Percentiles rank a stretch among this genome's conserved stretches.
phyloP scores from a whole-genome alignment of 192 early-diverging fungal genomes.

The Mortierella alpina region DNA sequence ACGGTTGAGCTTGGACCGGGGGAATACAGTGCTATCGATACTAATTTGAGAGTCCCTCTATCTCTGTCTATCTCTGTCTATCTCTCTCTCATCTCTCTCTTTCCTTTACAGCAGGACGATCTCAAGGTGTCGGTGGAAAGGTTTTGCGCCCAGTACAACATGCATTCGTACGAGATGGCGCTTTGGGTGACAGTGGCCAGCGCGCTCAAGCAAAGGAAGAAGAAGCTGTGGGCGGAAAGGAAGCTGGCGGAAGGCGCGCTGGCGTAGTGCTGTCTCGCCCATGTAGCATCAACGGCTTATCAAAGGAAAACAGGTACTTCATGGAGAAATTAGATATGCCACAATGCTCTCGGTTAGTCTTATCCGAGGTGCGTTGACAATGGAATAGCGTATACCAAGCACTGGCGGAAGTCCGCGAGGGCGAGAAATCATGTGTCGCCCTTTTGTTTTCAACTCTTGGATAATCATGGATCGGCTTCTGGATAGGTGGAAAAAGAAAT shows the following conservation, averaged over 20 bases:
- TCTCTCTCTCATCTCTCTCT: neutral
- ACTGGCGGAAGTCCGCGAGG: too few relatives aligned
- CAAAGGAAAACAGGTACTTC: neutral
- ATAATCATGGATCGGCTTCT: too few relatives aligned
- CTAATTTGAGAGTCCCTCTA: neutral
- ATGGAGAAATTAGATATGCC: neutral
- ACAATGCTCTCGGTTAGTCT: too few relatives aligned
- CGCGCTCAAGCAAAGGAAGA: constrained; percentile 30
- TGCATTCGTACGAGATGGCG: constrained; percentile 43
- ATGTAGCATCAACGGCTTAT: neutral
- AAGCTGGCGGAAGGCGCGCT: neutral
- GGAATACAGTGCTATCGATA: neutral
- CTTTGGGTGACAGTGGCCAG: constrained; percentile 26
- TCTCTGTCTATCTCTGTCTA: neutral
- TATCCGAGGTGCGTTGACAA: too few relatives aligned
- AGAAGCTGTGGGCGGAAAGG: neutral
- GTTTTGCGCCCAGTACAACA: constrained; percentile 31
- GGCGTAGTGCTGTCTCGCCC: neutral
- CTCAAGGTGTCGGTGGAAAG: constrained; percentile 20
- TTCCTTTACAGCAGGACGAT: constrained; percentile 11
- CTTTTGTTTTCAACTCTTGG: too few relatives aligned
- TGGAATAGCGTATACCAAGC: too few relatives aligned
- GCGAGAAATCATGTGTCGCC: too few relatives aligned
- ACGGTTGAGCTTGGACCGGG: neutral
- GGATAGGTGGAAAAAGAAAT: too few relatives aligned